Evolutionary conservation across 768 basidiomycete genomes (phyloP).

Genomic region (Sarcodon aspratus): DNA sequence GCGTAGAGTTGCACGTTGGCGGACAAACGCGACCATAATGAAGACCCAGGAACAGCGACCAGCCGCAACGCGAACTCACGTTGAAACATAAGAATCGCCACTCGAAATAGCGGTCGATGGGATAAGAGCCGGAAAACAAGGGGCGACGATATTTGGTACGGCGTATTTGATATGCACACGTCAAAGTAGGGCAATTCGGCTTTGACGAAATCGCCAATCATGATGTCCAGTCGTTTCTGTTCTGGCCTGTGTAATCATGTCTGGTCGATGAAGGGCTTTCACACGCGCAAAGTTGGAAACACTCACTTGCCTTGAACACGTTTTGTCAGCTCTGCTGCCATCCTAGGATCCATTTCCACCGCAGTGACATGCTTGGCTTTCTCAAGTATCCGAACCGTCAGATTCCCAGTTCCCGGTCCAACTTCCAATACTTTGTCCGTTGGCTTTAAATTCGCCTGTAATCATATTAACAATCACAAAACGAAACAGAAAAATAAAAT

Average conservation of each 20-base stretch:
- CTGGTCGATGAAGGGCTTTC: not conserved
- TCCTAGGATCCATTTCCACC: conserved; percentile 96
- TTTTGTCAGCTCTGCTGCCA: conserved; percentile 97
- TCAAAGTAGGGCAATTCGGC: conserved; percentile 98
- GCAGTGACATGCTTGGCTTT: conserved; percentile 89
- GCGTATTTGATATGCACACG: conserved; percentile 98
- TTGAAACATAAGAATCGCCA: conserved; percentile 99
- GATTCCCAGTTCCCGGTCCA: conserved; percentile 94
- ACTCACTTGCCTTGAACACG: conserved; percentile 97
- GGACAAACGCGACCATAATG: conserved; percentile 87
- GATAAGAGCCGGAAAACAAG: conserved; percentile 95
- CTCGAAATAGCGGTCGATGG: conserved; percentile 87
- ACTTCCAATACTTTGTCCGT: conserved; percentile 97
- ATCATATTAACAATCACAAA: not conserved
- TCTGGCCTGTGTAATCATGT: conserved; percentile 53
- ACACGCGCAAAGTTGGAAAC: not conserved
- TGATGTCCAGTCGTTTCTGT: conserved; percentile 88
- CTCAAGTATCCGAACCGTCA: conserved; percentile 89
- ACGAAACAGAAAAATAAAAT: not conserved
- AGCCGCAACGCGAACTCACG: conserved; percentile 94
- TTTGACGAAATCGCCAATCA: conserved; percentile 97
- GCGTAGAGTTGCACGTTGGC: conserved; percentile 98
- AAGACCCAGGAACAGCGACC: conserved; percentile 71
- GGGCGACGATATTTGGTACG: conserved; percentile 97
- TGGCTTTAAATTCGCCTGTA: conserved; percentile 79